These are phyloP conservation scores for Thermothelomyces thermophilus DNA, from an alignment of 2,329 filamentous ascomycete species.

Conservation along the genomic window DNA sequence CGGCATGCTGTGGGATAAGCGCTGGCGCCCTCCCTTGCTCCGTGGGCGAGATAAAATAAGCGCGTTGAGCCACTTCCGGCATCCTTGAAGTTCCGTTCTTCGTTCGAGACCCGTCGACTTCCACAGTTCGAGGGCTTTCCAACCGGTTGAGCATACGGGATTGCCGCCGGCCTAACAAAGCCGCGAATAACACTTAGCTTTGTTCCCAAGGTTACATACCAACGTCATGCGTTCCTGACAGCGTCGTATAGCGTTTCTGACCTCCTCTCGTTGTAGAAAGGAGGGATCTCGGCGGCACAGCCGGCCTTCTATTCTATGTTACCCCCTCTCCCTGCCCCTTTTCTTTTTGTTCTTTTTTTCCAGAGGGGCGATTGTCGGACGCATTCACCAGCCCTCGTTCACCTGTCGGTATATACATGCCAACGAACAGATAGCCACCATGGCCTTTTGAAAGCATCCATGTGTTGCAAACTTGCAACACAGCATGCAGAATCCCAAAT, in stretches of 20 bases:
- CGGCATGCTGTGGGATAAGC: conserved; percentile 14
- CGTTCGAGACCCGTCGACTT: conserved; percentile 2
- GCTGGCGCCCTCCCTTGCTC: conserved; percentile 6
- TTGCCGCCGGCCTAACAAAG: not conserved
- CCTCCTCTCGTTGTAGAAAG: not conserved
- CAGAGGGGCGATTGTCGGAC: not conserved
- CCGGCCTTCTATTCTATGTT: too few species aligned
- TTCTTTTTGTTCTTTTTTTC: not conserved
- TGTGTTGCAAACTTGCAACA: not conserved
- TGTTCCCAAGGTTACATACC: not conserved
- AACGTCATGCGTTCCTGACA: not conserved
- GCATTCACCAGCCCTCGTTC: not conserved
- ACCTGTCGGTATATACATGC: not conserved
- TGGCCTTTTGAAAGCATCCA: not conserved
- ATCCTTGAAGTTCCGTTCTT: too few species aligned
- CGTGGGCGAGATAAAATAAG: conserved; percentile 4
- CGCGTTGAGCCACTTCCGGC: not conserved
- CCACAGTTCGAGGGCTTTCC: too few species aligned
- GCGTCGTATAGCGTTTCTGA: not conserved
- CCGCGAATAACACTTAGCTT: not conserved
- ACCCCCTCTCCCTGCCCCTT: too few species aligned
- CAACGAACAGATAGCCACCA: not conserved
- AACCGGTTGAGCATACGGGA: too few species aligned
- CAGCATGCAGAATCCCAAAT: not conserved
- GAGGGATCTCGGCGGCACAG: not conserved